Conservation (phyloP, 345 rosid species). For the Eucalyptus leucophloia region DNA sequence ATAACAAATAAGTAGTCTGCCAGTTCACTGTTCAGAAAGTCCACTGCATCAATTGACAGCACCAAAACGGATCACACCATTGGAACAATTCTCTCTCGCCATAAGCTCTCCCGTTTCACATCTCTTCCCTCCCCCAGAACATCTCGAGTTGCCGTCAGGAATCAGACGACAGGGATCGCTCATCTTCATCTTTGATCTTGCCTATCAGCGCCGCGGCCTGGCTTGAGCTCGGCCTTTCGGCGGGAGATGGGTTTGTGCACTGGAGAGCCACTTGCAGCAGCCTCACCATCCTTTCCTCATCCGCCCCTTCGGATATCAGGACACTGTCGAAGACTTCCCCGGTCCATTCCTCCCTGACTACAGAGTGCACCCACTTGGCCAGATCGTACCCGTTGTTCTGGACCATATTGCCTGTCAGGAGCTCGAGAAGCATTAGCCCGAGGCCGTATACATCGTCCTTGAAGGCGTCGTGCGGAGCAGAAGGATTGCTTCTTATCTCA, state of each 20-base stretch:
- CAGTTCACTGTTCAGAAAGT: neutral
- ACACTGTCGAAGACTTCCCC: slow-evolving; percentile 42
- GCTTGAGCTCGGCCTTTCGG: slow-evolving; percentile 28
- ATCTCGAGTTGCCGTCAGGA: neutral
- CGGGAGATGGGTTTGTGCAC: slow-evolving; percentile 21
- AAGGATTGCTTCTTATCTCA: neutral
- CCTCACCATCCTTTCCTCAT: slow-evolving; percentile 47
- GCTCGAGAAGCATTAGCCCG: slow-evolving; percentile 55
- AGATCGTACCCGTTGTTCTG: slow-evolving; percentile 27
- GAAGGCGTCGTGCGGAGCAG: slow-evolving; percentile 1
- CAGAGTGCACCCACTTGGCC: slow-evolving; percentile 43
- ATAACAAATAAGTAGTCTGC: neutral
- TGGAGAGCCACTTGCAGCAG: slow-evolving; percentile 32
- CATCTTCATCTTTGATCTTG: slow-evolving; percentile 31
- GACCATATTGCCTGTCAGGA: slow-evolving; percentile 44
- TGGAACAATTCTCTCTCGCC: neutral
- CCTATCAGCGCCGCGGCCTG: slow-evolving; percentile 19
- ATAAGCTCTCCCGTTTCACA: neutral
- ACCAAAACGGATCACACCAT: neutral
- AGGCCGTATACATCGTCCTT: slow-evolving; percentile 22
- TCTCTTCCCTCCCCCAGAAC: neutral
- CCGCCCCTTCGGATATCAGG: slow-evolving; percentile 26
- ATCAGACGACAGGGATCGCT: slow-evolving; percentile 13
- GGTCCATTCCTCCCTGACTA: slow-evolving; percentile 52
- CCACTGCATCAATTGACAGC: neutral